Evolutionary conservation across 2,329 filamentous ascomycete genomes (phyloP).

Genomic region (Cladosporium sp.): DNA sequence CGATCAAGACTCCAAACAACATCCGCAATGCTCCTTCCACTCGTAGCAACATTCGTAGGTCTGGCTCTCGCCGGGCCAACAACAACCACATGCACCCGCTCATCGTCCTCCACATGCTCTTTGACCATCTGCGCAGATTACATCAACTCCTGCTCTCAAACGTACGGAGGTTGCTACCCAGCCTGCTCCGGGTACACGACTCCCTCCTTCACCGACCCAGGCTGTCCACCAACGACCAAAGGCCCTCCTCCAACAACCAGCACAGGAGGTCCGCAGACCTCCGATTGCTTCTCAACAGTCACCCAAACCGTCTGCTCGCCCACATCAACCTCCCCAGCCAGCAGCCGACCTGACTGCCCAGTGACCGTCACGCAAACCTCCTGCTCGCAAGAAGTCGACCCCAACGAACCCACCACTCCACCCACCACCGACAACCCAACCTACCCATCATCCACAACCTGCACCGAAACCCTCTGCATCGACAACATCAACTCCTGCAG

Average conservation of each 20-base stretch:
- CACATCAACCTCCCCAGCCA: background rate
- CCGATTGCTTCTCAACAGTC: conserved; percentile 1
- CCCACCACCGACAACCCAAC: background rate
- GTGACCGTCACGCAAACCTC: background rate
- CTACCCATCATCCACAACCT: conserved; percentile 2
- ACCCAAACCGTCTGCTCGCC: background rate
- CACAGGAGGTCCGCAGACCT: background rate
- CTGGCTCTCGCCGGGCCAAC: background rate
- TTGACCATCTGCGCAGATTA: conserved; percentile 22
- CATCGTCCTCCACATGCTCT: background rate
- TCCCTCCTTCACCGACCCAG: conserved; percentile 14
- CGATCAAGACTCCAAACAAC: background rate
- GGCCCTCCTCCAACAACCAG: background rate
- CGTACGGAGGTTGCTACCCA: conserved; percentile 18
- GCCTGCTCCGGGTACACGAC: conserved; percentile 14
- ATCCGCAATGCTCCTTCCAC: background rate
- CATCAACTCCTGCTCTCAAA: conserved; percentile 15
- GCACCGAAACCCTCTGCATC: conserved; percentile 19
- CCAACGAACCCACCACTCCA: background rate
- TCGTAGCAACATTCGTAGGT: background rate
- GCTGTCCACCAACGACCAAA: conserved; percentile 12
- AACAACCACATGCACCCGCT: background rate
- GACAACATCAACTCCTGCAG: conserved; percentile 25
- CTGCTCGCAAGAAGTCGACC: background rate
- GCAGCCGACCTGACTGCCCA: background rate